A percentile compares a stretch with the other conserved stretches of the same genome.
Conservation (phyloP, 192 early-diverging fungal genomes). For the Backusella psychrophila region DNA sequence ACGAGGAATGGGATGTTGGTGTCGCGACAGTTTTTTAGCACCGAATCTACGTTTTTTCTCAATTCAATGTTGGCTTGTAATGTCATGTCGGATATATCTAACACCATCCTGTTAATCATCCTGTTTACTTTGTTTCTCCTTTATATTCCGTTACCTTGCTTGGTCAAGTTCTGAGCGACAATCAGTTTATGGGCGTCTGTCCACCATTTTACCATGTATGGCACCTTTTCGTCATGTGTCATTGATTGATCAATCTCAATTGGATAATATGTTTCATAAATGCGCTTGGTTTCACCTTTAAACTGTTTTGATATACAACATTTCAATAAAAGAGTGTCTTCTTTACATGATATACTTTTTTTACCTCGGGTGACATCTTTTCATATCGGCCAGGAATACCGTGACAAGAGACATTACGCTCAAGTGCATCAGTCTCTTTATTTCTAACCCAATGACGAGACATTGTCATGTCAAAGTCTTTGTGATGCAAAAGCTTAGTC, state of each 20-base stretch:
- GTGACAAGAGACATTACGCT: constrained; percentile 46
- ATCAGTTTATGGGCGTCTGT: constrained; percentile 54
- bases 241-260: constrained; percentile 59
- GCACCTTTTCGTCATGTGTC: constrained; percentile 53
- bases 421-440: constrained; percentile 27
- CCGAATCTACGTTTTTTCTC: constrained; percentile 39
- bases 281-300: constrained; percentile 37
- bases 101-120: background rate
- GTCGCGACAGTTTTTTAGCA: constrained; percentile 36
- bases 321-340: background rate
- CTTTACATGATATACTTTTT: background rate
- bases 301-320: constrained; percentile 34
- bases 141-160: constrained; percentile 21
- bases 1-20: constrained; percentile 59
- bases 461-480: constrained; percentile 78
- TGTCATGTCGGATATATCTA: constrained; percentile 53
- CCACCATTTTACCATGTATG: constrained; percentile 78
- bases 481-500: background rate
- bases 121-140: background rate
- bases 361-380: constrained; percentile 40
- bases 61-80: constrained; percentile 45
- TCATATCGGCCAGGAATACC: constrained; percentile 37
- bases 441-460: constrained; percentile 45
- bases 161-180: constrained; percentile 45
- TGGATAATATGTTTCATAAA: constrained; percentile 69